Evolutionary conservation across 345 rosid species (phyloP).

Genomic region (Populus nigra): DNA sequence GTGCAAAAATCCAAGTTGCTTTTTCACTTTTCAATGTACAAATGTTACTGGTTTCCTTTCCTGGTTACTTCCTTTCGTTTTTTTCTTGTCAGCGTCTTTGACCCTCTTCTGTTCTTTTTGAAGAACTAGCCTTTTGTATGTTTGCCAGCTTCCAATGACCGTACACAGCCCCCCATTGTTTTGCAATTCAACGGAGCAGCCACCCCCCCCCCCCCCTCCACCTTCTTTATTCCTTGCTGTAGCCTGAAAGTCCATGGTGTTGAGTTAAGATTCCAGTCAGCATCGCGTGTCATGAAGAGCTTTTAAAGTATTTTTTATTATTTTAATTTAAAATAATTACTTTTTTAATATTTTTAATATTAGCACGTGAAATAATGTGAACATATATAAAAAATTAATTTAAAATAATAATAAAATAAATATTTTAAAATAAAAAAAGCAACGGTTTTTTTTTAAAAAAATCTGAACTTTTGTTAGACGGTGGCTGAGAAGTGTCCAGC

Average conservation of each 20-base stretch:
- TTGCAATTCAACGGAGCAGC: neutral
- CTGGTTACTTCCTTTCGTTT: neutral
- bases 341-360: too few relatives aligned
- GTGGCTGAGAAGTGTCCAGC: neutral
- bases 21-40: neutral
- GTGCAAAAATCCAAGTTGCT: neutral
- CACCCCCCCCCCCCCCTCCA: neutral
- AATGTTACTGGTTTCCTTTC: neutral
- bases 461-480: neutral
- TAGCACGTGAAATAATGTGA: too few relatives aligned
- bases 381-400: too few relatives aligned
- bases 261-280: neutral
- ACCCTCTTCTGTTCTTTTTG: neutral
- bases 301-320: too few relatives aligned
- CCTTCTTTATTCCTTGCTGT: neutral
- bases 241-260: neutral
- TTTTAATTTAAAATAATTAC: too few relatives aligned
- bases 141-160: neutral
- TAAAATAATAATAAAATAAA: too few relatives aligned
- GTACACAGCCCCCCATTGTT: neutral
- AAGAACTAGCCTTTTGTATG: neutral
- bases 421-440: too few relatives aligned
- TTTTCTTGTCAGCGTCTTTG: slow-evolving; percentile 1
- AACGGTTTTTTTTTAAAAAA: too few relatives aligned
- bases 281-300: too few relatives aligned